A percentile compares a stretch with the other conserved stretches of the same genome.
phyloP scores from a whole-genome alignment of 2,329 filamentous ascomycete species.

The Apiospora phragmitis region DNA sequence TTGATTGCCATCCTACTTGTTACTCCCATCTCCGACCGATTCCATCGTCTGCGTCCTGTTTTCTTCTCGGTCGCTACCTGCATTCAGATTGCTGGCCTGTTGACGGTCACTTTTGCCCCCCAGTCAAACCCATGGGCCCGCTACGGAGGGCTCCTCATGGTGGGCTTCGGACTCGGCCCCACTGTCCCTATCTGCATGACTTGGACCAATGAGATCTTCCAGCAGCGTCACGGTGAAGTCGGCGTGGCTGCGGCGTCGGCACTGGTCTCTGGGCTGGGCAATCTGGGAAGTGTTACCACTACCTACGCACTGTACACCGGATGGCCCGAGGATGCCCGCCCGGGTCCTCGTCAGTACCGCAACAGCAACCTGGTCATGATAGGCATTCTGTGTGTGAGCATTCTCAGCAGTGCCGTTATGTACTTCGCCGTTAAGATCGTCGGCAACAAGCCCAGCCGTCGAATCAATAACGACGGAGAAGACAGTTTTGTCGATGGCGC shows the following conservation, averaged over 20 bases:
- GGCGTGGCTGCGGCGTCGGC: constrained; percentile 85
- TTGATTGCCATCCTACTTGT: constrained; percentile 82
- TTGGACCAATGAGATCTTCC: constrained; percentile 90
- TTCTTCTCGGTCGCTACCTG: constrained; percentile 78
- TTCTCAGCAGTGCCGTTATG: constrained; percentile 71
- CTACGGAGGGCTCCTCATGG: constrained; percentile 85
- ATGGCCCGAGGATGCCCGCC: constrained; percentile 74
- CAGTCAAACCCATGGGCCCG: constrained; percentile 72
- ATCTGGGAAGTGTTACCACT: constrained; percentile 81
- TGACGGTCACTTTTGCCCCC: constrained; percentile 75
- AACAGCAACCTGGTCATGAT: constrained; percentile 88
- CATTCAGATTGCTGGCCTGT: constrained; percentile 79
- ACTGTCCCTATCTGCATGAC: constrained; percentile 94
- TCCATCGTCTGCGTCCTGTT: constrained; percentile 74
- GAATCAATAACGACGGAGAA: constrained; percentile 38
- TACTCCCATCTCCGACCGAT: constrained; percentile 84
- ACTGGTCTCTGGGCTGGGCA: constrained; percentile 83
- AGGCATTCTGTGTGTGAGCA: constrained; percentile 78
- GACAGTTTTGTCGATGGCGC: constrained; percentile 59
- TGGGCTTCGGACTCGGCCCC: constrained; percentile 86
- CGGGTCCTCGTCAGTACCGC: constrained; percentile 70
- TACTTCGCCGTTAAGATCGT: constrained; percentile 61
- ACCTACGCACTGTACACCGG: constrained; percentile 89
- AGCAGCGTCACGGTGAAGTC: constrained; percentile 84
- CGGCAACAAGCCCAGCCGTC: constrained; percentile 53